Conservation (phyloP, 164 flowering plant genomes). For the Chloranthus sessilifolius region DNA sequence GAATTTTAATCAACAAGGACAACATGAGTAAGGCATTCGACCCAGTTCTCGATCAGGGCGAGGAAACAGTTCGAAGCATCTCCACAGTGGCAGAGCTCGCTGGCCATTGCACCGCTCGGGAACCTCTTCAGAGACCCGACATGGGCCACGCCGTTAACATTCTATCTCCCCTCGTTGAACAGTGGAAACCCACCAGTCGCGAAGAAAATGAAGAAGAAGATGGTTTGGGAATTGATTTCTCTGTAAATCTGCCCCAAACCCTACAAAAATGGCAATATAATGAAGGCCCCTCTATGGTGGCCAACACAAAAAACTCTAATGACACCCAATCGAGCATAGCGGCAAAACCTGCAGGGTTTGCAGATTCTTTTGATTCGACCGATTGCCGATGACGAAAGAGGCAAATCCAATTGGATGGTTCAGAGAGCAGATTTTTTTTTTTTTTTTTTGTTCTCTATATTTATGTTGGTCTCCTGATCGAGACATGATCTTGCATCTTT, state of each 20-base stretch:
- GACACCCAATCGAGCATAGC: constrained; percentile 74
- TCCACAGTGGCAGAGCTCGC: constrained; percentile 21
- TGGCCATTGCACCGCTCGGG: constrained; percentile 28
- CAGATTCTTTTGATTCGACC: constrained; percentile 55
- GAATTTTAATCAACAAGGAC: constrained; percentile 17
- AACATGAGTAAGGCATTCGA: constrained; percentile 15
- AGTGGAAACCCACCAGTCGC: constrained; percentile 26
- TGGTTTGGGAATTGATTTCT: constrained; percentile 12
- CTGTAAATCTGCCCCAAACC: constrained; percentile 17
- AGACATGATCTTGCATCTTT: no score
- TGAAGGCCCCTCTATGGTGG: constrained; percentile 11
- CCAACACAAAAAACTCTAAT: constrained; percentile 3
- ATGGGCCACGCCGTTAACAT: constrained; percentile 29
- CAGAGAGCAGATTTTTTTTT: no score
- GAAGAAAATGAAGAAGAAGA: constrained; percentile 14
- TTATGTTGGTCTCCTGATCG: no score
- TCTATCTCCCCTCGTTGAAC: constrained; percentile 21
- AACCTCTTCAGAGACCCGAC: constrained; percentile 28
- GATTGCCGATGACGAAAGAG: constrained; percentile 45
- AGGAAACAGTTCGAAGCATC: constrained; percentile 16
- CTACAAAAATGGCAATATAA: constrained; percentile 22
- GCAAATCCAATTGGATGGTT: no score
- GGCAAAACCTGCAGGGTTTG: constrained; percentile 52
- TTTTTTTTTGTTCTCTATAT: no score
- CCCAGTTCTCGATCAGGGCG: constrained; percentile 16